These are phyloP conservation scores for Phytopythium montanum DNA, from an alignment of 352 stramenopile genomes.

Conservation along the genomic window DNA sequence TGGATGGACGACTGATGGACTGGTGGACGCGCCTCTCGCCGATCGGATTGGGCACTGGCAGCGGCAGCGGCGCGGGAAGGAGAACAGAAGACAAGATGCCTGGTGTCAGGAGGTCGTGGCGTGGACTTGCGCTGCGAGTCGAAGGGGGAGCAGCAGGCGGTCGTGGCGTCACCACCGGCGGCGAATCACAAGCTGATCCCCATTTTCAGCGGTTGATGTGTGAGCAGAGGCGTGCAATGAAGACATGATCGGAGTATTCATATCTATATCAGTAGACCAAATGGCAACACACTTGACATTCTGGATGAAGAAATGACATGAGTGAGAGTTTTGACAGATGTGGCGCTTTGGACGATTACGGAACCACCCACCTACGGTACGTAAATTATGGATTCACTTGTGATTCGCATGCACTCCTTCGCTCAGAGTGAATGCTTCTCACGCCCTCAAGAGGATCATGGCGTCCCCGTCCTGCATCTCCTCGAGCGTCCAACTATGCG, in stretches of 20 bases:
- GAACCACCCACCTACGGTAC: neutral
- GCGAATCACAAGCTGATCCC: neutral
- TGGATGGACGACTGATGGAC: neutral
- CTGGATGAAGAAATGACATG: neutral
- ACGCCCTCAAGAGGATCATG: neutral
- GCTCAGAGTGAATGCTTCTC: neutral
- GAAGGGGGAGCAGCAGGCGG: neutral
- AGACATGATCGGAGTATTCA: neutral
- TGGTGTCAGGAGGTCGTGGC: too few relatives aligned
- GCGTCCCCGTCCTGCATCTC: too few relatives aligned
- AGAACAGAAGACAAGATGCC: neutral
- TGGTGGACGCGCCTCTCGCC: neutral
- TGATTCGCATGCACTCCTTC: neutral
- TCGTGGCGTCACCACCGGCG: neutral
- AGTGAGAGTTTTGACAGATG: neutral
- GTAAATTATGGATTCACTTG: neutral
- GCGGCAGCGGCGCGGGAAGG: neutral
- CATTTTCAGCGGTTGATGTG: neutral
- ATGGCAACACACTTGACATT: neutral
- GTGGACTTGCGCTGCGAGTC: too few relatives aligned
- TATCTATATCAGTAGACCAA: neutral
- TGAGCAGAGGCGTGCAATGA: neutral
- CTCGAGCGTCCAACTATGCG: neutral
- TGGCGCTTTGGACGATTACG: neutral
- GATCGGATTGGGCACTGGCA: conserved; percentile 6